phyloP scores from a whole-genome alignment of 176 grass and related monocot genomes.

The Saccharum officinarum region DNA sequence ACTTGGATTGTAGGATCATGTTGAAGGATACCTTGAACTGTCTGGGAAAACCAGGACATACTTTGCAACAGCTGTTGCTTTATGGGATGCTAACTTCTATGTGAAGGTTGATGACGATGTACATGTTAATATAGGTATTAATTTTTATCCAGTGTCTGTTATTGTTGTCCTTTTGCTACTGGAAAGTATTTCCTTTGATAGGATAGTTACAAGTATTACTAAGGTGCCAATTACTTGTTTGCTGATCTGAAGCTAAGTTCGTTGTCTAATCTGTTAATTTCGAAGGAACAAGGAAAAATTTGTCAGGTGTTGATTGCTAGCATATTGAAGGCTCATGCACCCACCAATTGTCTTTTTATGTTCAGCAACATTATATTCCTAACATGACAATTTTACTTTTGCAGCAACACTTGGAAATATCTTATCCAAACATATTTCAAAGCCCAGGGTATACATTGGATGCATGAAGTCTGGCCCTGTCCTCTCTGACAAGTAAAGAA shows the following conservation, averaged over 20 bases:
- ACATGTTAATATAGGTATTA: slow-evolving; percentile 96
- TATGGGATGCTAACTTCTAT: slow-evolving; percentile 95
- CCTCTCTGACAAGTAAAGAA: slow-evolving; percentile 66
- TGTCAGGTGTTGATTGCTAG: background rate
- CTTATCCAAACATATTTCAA: slow-evolving; percentile 68
- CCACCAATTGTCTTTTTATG: slow-evolving; percentile 11
- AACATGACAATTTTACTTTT: slow-evolving; percentile 25
- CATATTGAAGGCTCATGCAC: background rate
- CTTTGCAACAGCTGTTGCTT: slow-evolving; percentile 82
- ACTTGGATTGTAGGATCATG: slow-evolving; percentile 72
- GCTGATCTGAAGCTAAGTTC: background rate
- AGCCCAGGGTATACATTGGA: slow-evolving; percentile 83
- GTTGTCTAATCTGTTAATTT: slow-evolving; percentile 8
- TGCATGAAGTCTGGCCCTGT: slow-evolving; percentile 98
- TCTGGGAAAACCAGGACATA: slow-evolving; percentile 89
- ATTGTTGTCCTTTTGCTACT: background rate
- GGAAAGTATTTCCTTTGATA: background rate
- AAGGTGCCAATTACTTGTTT: background rate
- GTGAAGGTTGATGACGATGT: slow-evolving; percentile 92
- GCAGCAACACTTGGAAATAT: slow-evolving; percentile 80
- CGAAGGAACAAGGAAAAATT: background rate
- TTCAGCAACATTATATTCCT: background rate
- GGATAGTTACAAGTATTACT: background rate
- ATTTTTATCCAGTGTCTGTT: background rate
- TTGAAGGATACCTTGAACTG: slow-evolving; percentile 90